Base-by-base conservation (phyloP, 2,329 filamentous ascomycete genomes). In the Calonectria hongkongensis region DNA sequence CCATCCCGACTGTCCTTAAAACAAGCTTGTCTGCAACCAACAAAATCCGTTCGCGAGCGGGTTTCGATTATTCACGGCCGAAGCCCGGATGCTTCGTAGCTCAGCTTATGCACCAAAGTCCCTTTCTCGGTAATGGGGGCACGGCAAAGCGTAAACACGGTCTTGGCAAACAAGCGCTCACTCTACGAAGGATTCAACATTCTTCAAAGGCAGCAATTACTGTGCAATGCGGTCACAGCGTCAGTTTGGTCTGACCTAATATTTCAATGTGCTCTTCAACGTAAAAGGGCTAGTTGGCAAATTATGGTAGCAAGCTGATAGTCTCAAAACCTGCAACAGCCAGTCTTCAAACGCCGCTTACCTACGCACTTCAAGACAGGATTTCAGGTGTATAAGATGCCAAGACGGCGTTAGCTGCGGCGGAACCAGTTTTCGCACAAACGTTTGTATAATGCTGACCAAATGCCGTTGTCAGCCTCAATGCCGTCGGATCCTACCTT, bases 371-470 rank as follows among this genome's bases (percentile, higher is more conserved):
- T 21, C 25, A 47, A 47, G 54, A 25, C 12, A 36, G 33, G 33
- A 39, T 58, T 58, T 58, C 15, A 58, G 16, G 33, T 41, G 10
- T 58, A 41, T 39, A 58, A 58, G 51, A 21, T 58, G 54, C 54
- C 54, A 58, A 58, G 54, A 15, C 54, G 33, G 54, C 12, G 21
- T 58, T 36, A 58, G 21, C 15, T 15, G 2, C 21, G 33, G 12
- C 54, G 33, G 33, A 41, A 3, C 28, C 12, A 25, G 18, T 28
- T 21, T 36, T 25, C 21, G 2, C 54, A 2, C 51, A 16, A n/a
- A 10, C 12, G 43, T 13, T 18, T n/a, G 12, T n/a, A n/a, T 13
- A 47, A 47, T 47, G 43, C 43, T n/a, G 43, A 47, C 18, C n/a
- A 36, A 36, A 10, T 36, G 33, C 33, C 33, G 33, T 13, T 36